Evolutionary conservation across 306 rosid species (phyloP), one percentile per base, ranked within the genome.

Genomic region (Glycyrrhiza uralensis): DNA sequence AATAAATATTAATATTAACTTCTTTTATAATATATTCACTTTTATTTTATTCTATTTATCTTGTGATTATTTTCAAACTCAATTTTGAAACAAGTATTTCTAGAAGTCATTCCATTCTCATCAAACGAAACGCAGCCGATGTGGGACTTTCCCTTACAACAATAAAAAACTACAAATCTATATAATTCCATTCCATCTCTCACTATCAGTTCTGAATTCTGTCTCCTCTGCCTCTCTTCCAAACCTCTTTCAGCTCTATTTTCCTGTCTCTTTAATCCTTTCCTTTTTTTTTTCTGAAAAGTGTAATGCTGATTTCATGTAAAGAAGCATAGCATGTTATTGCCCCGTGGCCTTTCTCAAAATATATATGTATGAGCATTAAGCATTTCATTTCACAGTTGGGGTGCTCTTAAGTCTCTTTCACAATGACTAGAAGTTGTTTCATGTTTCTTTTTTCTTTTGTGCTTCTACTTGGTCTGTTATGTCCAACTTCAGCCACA

Each of bases 401-500:
- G 73, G 68, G 29, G 33, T 79, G 68, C 38, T 77, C 52, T 61
- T 29, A 4, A 38, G 20, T 19, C 10, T 35, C 65, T 17, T 41
- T 41, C 69, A 70, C 77, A 66, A 91, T 89, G 99, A 76, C 30
- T 58, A 83, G 74, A 76, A 77, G 51, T 46, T 66, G 79, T 80
- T 65, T 75, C 59, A 72, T 59, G 78, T 71, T 86, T 63, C 30
- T 75, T 71, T 84, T 91, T 39, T 57, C 75, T 68, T 77, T 84
- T 70, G 60, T 84, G 30, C 38, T 91, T 69, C 78, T 94, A 18
- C 72, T 84, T 62, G 66, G 75, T 49, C 84, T 85, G 71, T 72
- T 76, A 58, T 83, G 93, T 52, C 80, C 96, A 76, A 90, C 82
- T 85, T 82, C 96, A 33, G 96, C 99, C 24, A 38, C 88, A 28